A percentile compares a stretch with the other conserved stretches of the same genome.
phyloP scores from a whole-genome alignment of 2,329 filamentous ascomycete genomes.

The Parasarocladium wereldwijsianum region DNA sequence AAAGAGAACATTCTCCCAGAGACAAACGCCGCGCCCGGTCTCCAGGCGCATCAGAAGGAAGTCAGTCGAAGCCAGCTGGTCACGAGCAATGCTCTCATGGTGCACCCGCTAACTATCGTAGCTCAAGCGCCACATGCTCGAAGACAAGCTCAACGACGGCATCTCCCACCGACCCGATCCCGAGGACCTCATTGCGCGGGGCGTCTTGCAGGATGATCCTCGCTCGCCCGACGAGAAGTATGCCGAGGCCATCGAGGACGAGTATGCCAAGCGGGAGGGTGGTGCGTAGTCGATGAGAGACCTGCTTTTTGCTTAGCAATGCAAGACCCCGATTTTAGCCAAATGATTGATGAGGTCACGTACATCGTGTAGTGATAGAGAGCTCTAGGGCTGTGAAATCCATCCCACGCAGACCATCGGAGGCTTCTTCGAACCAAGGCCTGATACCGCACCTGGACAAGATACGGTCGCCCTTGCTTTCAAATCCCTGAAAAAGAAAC shows the following conservation, averaged over 20 bases:
- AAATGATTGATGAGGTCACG: too few species aligned
- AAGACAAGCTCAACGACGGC: conserved; percentile 76
- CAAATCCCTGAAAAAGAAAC: too few species aligned
- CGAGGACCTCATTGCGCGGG: conserved; percentile 62
- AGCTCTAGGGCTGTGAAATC: too few species aligned
- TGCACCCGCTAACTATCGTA: conserved; percentile 10
- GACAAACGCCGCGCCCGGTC: conserved; percentile 60
- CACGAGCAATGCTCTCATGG: background rate
- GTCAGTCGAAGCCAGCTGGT: conserved; percentile 18
- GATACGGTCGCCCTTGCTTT: too few species aligned
- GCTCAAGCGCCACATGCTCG: conserved; percentile 77
- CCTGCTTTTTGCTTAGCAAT: too few species aligned
- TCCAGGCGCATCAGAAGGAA: conserved; percentile 70
- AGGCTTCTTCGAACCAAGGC: too few species aligned
- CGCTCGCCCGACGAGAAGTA: conserved; percentile 42
- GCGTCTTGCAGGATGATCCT: conserved; percentile 60
- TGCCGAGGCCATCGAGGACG: conserved; percentile 46
- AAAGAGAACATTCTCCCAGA: conserved; percentile 76
- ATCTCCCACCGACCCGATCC: conserved; percentile 63
- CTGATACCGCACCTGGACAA: too few species aligned
- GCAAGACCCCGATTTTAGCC: too few species aligned
- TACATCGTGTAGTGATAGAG: too few species aligned
- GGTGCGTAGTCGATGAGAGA: too few species aligned
- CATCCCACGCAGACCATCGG: too few species aligned
- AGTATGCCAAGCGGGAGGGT: conserved; percentile 49